A percentile compares a stretch with the other conserved stretches of the same genome.
These are phyloP conservation scores for Cocos nucifera DNA, from an alignment of 176 grass and related monocot species.

Conservation along the genomic window DNA sequence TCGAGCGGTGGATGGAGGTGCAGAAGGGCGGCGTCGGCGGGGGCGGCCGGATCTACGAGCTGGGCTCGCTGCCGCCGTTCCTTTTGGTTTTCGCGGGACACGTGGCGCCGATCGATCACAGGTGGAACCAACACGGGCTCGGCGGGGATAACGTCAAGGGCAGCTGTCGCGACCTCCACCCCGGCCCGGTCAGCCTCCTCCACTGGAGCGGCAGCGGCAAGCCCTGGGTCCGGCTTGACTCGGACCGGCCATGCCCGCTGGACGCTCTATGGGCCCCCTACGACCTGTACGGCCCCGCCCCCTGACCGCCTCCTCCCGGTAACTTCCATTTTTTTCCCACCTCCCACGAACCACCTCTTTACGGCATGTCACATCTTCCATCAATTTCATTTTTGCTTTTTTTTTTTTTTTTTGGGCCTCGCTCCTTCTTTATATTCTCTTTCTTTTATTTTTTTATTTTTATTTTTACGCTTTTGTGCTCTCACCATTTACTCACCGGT, in stretches of 20 bases:
- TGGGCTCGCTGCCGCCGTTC: too few species aligned
- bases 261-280: constrained; percentile 5
- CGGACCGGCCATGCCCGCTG: background rate
- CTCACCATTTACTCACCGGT: too few species aligned
- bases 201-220: constrained; percentile 15
- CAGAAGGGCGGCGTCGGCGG: background rate
- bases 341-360: too few species aligned
- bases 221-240: constrained; percentile 8
- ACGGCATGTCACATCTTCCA: too few species aligned
- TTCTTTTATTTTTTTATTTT: background rate
- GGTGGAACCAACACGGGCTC: constrained; percentile 13
- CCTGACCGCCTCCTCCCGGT: constrained; percentile 1
- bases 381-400: background rate
- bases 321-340: background rate
- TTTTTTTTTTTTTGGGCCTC: background rate
- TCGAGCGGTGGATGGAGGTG: constrained; percentile 13
- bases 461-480: too few species aligned
- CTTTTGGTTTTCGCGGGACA: background rate
- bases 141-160: constrained; percentile 10
- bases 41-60: background rate
- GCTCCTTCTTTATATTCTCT: background rate
- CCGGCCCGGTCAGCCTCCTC: constrained; percentile 11
- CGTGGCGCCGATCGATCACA: constrained; percentile 4
- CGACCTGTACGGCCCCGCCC: constrained; percentile 2
- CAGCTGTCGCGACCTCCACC: constrained; percentile 10